phyloP scores from a whole-genome alignment of 176 grass and related monocot genomes.

The Eremochloa ophiuroides region DNA sequence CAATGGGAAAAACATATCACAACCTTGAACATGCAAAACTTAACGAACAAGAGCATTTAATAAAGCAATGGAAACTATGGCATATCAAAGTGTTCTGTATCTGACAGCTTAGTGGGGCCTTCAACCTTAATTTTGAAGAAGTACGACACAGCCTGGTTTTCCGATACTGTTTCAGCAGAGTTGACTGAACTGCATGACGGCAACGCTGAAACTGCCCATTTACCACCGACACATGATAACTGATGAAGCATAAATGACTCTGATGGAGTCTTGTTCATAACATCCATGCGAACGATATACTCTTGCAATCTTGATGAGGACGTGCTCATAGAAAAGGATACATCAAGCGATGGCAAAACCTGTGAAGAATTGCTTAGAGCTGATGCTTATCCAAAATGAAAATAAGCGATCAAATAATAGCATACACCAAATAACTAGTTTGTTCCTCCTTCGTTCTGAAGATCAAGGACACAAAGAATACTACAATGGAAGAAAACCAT shows the following conservation, averaged over 20 bases:
- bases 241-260: constrained; percentile 68
- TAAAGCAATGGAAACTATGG: background rate
- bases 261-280: constrained; percentile 62
- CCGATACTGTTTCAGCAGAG: constrained; percentile 57
- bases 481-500: background rate
- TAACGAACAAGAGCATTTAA: constrained; percentile 3
- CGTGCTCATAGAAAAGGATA: constrained; percentile 70
- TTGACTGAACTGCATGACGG: constrained; percentile 50
- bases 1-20: constrained; percentile 16
- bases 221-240: constrained; percentile 74
- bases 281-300: constrained; percentile 83
- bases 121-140: constrained; percentile 98
- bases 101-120: background rate
- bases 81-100: background rate
- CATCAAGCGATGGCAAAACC: constrained; percentile 78
- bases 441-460: background rate
- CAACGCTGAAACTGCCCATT: constrained; percentile 71
- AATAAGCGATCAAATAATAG: background rate
- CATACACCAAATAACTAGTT: background rate
- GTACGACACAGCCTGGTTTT: constrained; percentile 68
- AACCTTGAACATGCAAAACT: background rate
- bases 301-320: constrained; percentile 82
- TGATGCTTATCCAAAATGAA: background rate
- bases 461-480: background rate
- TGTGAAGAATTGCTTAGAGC: constrained; percentile 35